phyloP scores from a whole-genome alignment of 1,284 basidiomycete genomes.

The Apiotrichum gracile region DNA sequence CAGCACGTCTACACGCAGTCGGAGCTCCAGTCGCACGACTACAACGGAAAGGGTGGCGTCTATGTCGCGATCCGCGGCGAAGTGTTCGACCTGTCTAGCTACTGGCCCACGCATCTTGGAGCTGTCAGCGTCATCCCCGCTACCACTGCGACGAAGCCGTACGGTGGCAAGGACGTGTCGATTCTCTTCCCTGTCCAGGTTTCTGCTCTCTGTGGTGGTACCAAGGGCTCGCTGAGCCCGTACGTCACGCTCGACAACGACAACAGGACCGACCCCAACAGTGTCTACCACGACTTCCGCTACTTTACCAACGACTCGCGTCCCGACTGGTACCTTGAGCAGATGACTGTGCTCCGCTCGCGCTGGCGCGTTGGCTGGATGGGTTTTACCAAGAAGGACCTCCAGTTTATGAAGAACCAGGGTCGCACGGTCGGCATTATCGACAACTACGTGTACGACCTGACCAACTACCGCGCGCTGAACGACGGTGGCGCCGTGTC shows the following conservation, averaged over 20 bases:
- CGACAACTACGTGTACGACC: conserved; percentile 78
- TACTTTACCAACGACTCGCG: conserved; percentile 77
- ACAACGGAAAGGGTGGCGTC: conserved; percentile 61
- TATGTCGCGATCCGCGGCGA: conserved; percentile 84
- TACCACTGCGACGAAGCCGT: conserved; percentile 66
- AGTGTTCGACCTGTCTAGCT: conserved; percentile 52
- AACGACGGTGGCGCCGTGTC: conserved; percentile 50
- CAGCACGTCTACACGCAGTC: conserved; percentile 78
- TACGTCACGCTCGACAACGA: conserved; percentile 72
- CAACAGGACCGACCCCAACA: conserved; percentile 70
- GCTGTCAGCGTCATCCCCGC: conserved; percentile 68
- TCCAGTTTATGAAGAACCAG: conserved; percentile 63
- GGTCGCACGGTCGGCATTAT: conserved; percentile 67
- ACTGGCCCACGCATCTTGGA: conserved; percentile 55
- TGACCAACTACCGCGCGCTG: conserved; percentile 64
- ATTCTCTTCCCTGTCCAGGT: conserved; percentile 94
- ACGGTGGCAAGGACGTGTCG: conserved; percentile 72
- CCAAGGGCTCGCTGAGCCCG: conserved; percentile 66
- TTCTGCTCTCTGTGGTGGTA: conserved; percentile 88
- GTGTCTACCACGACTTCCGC: conserved; percentile 93
- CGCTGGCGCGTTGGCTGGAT: conserved; percentile 81
- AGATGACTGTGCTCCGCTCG: conserved; percentile 83
- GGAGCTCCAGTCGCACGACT: conserved; percentile 71
- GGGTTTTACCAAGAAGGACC: conserved; percentile 74
- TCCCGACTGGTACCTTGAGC: conserved; percentile 96